Conservation (phyloP, 2,329 filamentous ascomycete species). For the Parastagonospora avenae region DNA sequence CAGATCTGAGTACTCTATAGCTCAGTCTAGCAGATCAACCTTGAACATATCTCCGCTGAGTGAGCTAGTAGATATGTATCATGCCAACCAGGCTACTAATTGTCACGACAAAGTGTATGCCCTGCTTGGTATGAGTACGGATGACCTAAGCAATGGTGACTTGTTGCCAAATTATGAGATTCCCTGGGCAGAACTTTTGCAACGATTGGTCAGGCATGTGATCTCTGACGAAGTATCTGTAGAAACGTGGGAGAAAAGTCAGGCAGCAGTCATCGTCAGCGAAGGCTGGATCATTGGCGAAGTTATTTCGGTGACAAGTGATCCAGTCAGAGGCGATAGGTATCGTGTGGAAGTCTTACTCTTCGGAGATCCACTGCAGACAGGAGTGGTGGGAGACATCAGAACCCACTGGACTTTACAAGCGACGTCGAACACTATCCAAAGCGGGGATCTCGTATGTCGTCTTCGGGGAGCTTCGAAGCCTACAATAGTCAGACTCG, state of each 20-base stretch:
- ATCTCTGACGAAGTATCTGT: conserved; percentile 13
- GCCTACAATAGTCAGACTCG: conserved; percentile 11
- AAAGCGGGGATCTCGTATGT: not conserved
- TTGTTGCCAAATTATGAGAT: conserved; percentile 17
- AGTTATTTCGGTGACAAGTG: not conserved
- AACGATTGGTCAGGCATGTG: conserved; percentile 11
- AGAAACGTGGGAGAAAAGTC: conserved; percentile 9
- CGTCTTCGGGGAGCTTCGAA: conserved; percentile 6
- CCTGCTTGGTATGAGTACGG: conserved; percentile 20
- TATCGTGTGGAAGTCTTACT: conserved; percentile 3
- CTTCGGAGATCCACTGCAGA: not conserved
- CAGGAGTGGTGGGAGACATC: no score
- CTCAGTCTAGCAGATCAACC: conserved; percentile 3
- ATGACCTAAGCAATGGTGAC: conserved; percentile 10
- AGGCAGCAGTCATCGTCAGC: conserved; percentile 13
- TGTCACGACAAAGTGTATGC: conserved; percentile 20
- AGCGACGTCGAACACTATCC: conserved; percentile 1
- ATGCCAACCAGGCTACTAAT: conserved; percentile 13
- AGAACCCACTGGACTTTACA: conserved; percentile 2
- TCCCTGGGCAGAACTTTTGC: conserved; percentile 17
- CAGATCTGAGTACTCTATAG: not conserved
- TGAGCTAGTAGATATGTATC: conserved; percentile 22
- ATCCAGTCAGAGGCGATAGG: not conserved
- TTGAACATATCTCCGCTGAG: conserved; percentile 15
- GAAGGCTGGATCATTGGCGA: conserved; percentile 16